Percentiles rank a stretch among this genome's conserved stretches.
Conservation (phyloP, 2,329 filamentous ascomycete species). For the Epicoccum nigrum region DNA sequence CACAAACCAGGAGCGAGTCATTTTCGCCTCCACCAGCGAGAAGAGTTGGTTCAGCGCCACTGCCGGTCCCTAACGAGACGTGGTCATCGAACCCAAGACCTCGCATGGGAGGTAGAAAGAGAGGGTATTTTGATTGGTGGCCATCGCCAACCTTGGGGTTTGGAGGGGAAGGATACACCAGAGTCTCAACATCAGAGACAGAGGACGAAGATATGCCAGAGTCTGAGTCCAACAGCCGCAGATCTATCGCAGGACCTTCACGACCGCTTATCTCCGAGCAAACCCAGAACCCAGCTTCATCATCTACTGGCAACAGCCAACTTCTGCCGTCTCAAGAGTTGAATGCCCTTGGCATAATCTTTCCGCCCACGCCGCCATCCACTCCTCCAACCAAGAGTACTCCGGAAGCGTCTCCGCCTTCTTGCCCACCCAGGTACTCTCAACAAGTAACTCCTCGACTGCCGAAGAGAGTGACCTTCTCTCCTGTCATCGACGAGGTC, state of each 20-base stretch:
- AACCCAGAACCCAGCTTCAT: not conserved
- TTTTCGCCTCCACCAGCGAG: constrained; percentile 1
- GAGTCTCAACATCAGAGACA: not conserved
- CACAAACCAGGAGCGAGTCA: not conserved
- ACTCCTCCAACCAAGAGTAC: not conserved
- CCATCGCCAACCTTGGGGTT: not conserved
- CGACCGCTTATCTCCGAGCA: not conserved
- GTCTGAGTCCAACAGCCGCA: not conserved
- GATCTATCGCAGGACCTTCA: not conserved
- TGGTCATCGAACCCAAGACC: not conserved
- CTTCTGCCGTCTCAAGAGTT: not conserved
- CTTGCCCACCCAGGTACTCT: too few relatives aligned
- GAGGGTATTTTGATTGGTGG: constrained; percentile 14
- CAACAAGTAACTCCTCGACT: not conserved
- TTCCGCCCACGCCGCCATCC: not conserved
- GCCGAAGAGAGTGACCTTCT: constrained; percentile 10
- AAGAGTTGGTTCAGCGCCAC: not conserved
- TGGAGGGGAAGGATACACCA: not conserved
- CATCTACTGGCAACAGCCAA: not conserved
- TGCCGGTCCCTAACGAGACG: constrained; percentile 5
- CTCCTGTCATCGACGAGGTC: constrained; percentile 9
- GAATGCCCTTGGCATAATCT: constrained; percentile 12
- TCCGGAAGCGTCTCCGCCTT: not conserved
- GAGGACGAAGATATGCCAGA: not conserved
- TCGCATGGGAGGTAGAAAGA: not conserved